These are phyloP conservation scores for Litsea cubeba DNA, from an alignment of 164 flowering plant genomes.

Conservation along the genomic window DNA sequence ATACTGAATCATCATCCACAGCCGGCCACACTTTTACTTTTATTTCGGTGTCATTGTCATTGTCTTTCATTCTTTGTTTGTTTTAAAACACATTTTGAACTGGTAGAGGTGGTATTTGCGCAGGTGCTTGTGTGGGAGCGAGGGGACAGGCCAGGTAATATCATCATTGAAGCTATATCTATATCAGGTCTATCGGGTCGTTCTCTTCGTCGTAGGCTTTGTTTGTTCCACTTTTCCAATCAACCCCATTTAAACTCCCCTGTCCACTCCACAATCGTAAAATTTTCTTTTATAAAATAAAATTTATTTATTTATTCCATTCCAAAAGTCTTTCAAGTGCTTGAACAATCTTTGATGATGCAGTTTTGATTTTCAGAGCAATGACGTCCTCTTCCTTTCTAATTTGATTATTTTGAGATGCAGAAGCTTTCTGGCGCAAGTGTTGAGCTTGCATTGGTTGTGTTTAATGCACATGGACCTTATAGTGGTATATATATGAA, in stretches of 20 bases:
- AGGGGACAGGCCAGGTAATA: slow-evolving; percentile 61
- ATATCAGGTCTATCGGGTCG: too few relatives aligned
- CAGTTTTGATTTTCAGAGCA: neutral
- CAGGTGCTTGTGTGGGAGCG: slow-evolving; percentile 71
- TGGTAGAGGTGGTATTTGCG: slow-evolving; percentile 14
- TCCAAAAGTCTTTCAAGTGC: neutral
- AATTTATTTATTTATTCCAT: neutral
- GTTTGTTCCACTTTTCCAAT: too few relatives aligned
- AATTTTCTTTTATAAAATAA: too few relatives aligned
- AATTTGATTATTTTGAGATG: slow-evolving; percentile 8
- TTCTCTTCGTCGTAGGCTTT: too few relatives aligned
- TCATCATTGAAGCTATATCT: too few relatives aligned
- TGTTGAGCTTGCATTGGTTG: slow-evolving; percentile 62
- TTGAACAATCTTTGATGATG: too few relatives aligned
- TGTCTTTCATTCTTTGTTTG: neutral
- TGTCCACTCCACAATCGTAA: too few relatives aligned
- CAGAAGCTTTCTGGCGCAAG: slow-evolving; percentile 58
- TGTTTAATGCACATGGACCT: slow-evolving; percentile 73
- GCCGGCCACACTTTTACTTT: too few relatives aligned
- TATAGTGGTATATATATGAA: slow-evolving; percentile 50
- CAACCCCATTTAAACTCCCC: too few relatives aligned
- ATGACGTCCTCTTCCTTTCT: neutral
- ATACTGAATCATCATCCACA: too few relatives aligned
- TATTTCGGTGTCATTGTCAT: too few relatives aligned
- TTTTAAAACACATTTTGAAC: too few relatives aligned